Base-by-base conservation (phyloP, 352 stramenopile genomes). In the Globisporangium splendens region DNA sequence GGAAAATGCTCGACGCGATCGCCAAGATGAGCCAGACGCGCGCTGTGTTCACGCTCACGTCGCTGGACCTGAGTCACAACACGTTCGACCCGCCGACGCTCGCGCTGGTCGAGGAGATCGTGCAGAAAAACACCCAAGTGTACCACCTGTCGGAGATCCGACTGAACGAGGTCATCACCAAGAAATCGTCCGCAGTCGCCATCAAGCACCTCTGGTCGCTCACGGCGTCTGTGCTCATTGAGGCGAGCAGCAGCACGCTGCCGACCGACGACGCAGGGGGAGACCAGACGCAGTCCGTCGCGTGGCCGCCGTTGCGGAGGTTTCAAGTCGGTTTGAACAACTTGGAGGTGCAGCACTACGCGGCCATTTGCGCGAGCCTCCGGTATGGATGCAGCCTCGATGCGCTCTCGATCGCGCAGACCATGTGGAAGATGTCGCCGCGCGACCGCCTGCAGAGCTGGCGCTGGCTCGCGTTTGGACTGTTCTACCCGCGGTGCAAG, bases 401-500 rank as follows among this genome's bases (percentile, higher is more conserved):
- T 10, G 33, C 46, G 15, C 31, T 61, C 3, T 61, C 54, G 54
- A 22, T 61, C 13, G 28, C 52, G 2, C 52, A 43, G 20, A 61
- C 46, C 12, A n/a, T 61, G 22, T 56, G 50, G 12, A 31, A 24
- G 2, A 44, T 61, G 4, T 48, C 20, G 7, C 44, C 54, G 6
- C 20, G 3, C 11, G 48, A 63, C 11, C n/a, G 56, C 3, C 18
- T 31, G 39, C 47, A 63, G 17, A 56, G 56, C 48, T 63, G 56
- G 56, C 47, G 48, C 2, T 63, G 56, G 56, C 56, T 63, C 18
- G 48, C 48, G 50, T 63, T 63, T 12, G 56, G 33, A 4, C 48
- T 63, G 24, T 63, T 63, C 24, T 57, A 57, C 48, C 56, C 56
- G 17, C 56, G 56, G 17, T 51, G 21, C 21, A 50, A 38, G n/a